phyloP scores from a whole-genome alignment of 805 yeast species.

The Barnettozyma sucrosica region DNA sequence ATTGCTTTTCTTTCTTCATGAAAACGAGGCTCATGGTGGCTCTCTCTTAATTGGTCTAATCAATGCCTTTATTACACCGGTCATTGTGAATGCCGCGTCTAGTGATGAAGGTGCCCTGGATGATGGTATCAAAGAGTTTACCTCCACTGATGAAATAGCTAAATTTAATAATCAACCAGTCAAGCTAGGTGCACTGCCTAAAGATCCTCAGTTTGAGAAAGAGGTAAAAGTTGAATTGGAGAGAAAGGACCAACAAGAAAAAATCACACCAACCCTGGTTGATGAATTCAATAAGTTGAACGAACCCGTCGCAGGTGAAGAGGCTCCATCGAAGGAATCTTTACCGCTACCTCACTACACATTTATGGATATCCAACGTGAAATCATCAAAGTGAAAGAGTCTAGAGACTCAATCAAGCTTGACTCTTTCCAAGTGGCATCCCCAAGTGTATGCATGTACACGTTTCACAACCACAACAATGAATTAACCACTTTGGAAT shows the following conservation, averaged over 20 bases:
- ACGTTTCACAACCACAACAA: slow-evolving; percentile 94
- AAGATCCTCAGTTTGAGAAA: slow-evolving; percentile 76
- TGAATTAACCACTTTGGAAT: slow-evolving; percentile 79
- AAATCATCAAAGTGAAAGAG: slow-evolving; percentile 74
- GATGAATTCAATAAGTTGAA: slow-evolving; percentile 60
- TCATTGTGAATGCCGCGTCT: slow-evolving; percentile 23
- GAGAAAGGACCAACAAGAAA: slow-evolving; percentile 64
- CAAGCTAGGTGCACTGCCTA: slow-evolving; percentile 76
- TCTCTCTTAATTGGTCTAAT: slow-evolving; percentile 77
- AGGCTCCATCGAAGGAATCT: slow-evolving; percentile 67
- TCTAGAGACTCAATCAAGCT: slow-evolving; percentile 68
- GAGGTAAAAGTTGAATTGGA: slow-evolving; percentile 83
- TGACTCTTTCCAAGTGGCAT: slow-evolving; percentile 65
- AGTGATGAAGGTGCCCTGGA: slow-evolving; percentile 35
- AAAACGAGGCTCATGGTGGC: slow-evolving; percentile 90
- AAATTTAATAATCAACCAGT: slow-evolving; percentile 67
- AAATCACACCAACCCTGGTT: slow-evolving; percentile 40
- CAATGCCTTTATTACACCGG: slow-evolving; percentile 69
- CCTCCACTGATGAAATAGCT: slow-evolving; percentile 40
- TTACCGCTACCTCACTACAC: slow-evolving; percentile 86
- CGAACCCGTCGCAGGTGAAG: slow-evolving; percentile 30
- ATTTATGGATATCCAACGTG: slow-evolving; percentile 71
- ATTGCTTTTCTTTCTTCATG: slow-evolving; percentile 80
- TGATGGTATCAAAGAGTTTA: slow-evolving; percentile 29
- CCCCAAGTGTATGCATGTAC: slow-evolving; percentile 96